Percentiles rank a stretch among this genome's conserved stretches.
These are phyloP conservation scores for Wickerhamiella sergipiensis DNA, from an alignment of 805 yeast genomes.

Conservation along the genomic window DNA sequence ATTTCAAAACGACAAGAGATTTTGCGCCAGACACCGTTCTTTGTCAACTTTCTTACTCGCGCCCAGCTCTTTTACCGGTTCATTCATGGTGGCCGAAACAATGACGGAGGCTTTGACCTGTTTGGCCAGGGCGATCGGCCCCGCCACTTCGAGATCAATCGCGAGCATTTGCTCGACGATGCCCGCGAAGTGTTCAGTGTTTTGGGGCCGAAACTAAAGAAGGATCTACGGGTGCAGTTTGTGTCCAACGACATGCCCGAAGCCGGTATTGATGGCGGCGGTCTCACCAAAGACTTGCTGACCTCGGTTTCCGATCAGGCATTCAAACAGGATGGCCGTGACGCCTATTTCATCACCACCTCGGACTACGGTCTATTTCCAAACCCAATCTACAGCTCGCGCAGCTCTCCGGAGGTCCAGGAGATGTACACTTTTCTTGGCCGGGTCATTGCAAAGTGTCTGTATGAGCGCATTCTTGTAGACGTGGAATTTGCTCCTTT, in stretches of 20 bases:
- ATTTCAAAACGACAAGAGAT: neutral
- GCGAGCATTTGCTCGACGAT: constrained; percentile 63
- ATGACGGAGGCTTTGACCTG: neutral
- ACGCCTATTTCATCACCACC: constrained; percentile 29
- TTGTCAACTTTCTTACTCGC: constrained; percentile 60
- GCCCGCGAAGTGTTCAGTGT: constrained; percentile 48
- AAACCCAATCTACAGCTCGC: constrained; percentile 11
- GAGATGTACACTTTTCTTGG: constrained; percentile 50
- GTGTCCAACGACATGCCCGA: constrained; percentile 60
- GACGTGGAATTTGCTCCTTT: constrained; percentile 80
- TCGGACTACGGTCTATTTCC: constrained; percentile 45
- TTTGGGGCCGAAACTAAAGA: constrained; percentile 44
- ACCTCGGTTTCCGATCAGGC: constrained; percentile 61
- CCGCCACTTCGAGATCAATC: constrained; percentile 28
- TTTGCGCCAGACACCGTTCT: constrained; percentile 57
- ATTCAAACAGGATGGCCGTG: constrained; percentile 26
- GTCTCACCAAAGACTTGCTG: constrained; percentile 80
- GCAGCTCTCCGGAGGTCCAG: neutral
- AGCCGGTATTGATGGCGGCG: constrained; percentile 95
- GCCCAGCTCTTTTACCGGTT: constrained; percentile 59
- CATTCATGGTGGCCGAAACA: constrained; percentile 25
- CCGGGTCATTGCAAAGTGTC: constrained; percentile 72
- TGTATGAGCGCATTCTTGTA: constrained; percentile 68
- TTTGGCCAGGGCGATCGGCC: neutral
- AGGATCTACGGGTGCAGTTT: constrained; percentile 50